These are phyloP conservation scores for Pochonia chlamydosporia DNA, from an alignment of 2,329 filamentous ascomycete genomes.

Conservation along the genomic window DNA sequence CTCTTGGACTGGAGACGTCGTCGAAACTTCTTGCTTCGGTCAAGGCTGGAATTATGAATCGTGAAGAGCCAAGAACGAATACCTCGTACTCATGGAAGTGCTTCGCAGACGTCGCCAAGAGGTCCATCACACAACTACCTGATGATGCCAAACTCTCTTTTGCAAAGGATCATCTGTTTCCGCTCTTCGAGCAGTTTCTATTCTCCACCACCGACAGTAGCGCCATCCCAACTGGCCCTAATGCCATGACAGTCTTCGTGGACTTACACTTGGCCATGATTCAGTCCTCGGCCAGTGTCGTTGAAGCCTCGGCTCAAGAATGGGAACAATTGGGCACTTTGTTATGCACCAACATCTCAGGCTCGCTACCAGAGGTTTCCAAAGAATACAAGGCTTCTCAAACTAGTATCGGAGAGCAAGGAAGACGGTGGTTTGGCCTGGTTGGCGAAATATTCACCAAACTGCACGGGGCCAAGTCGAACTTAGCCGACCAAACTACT, in stretches of 20 bases:
- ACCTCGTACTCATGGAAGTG: conserved; percentile 65
- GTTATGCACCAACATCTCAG: conserved; percentile 62
- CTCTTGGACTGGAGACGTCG: conserved; percentile 41
- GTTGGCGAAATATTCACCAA: conserved; percentile 38
- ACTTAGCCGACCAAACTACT: conserved; percentile 22
- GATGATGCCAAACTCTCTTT: conserved; percentile 41
- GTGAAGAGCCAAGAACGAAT: conserved; percentile 69
- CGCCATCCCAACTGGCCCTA: conserved; percentile 25
- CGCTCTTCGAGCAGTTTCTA: conserved; percentile 50
- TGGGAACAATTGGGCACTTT: conserved; percentile 59
- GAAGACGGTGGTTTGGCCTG: conserved; percentile 61
- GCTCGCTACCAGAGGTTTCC: conserved; percentile 76
- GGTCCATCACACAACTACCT: conserved; percentile 42
- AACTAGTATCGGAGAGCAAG: conserved; percentile 58
- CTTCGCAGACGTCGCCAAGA: conserved; percentile 61
- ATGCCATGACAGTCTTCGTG: conserved; percentile 34
- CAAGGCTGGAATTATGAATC: conserved; percentile 62
- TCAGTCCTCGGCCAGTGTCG: conserved; percentile 31
- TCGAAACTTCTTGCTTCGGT: conserved; percentile 61
- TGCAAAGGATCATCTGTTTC: conserved; percentile 44
- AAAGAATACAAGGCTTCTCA: conserved; percentile 72
- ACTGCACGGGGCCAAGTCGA: conserved; percentile 13
- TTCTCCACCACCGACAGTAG: conserved; percentile 34
- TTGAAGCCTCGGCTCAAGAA: conserved; percentile 47
- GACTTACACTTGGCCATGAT: conserved; percentile 42